Evolutionary conservation across 1,284 basidiomycete genomes (phyloP).

Genomic region (Fistulina hepatica): DNA sequence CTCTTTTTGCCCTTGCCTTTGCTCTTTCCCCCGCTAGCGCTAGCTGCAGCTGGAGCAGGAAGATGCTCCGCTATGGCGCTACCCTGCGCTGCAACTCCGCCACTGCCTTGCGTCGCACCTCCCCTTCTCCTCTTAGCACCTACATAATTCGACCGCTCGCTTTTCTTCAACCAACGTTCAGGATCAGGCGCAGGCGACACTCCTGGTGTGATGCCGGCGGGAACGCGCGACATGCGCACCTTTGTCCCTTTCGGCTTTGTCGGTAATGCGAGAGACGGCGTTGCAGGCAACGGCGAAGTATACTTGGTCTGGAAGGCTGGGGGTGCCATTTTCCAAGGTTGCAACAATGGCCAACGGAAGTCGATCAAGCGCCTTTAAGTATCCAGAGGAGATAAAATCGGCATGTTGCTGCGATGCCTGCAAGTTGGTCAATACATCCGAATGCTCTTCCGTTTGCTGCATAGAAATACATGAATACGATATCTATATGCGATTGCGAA

Average conservation of each 20-base stretch:
- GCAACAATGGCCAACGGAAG: constrained; percentile 39
- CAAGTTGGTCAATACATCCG: constrained; percentile 77
- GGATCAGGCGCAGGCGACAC: constrained; percentile 70
- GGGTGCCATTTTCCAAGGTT: constrained; percentile 49
- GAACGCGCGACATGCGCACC: constrained; percentile 55
- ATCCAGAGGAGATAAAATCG: constrained; percentile 68
- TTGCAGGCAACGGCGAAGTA: constrained; percentile 20
- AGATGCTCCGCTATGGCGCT: too few species aligned
- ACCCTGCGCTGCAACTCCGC: too few species aligned
- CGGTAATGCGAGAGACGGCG: constrained; percentile 14
- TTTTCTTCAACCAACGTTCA: constrained; percentile 77
- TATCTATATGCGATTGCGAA: constrained; percentile 2
- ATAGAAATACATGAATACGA: constrained; percentile 8
- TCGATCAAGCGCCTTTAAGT: constrained; percentile 48
- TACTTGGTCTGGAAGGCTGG: constrained; percentile 32
- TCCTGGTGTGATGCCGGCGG: constrained; percentile 59
- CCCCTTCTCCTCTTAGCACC: constrained; percentile 35
- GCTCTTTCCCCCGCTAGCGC: too few species aligned
- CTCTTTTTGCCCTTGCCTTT: too few species aligned
- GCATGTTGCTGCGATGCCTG: constrained; percentile 68
- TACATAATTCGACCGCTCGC: constrained; percentile 49
- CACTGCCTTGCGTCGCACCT: constrained; percentile 66
- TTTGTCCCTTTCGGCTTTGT: constrained; percentile 31
- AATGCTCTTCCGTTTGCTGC: constrained; percentile 76
- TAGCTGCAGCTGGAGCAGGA: too few species aligned